phyloP scores from a whole-genome alignment of 106 monocot genomes.

The Xerophyta viscosa region DNA sequence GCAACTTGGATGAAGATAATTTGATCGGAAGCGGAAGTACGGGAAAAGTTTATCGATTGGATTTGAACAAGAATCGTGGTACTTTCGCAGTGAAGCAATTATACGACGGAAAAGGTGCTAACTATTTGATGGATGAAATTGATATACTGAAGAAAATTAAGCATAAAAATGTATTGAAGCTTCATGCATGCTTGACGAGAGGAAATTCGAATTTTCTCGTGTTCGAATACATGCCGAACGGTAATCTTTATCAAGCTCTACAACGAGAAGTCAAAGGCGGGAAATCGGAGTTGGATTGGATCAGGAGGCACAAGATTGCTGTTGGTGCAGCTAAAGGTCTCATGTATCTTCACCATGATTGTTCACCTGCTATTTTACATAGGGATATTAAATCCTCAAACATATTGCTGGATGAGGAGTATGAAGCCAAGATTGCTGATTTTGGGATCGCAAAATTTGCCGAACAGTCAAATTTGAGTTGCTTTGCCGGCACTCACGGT shows the following conservation, averaged over 20 bases:
- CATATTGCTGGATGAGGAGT: constrained; percentile 69
- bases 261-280: constrained; percentile 25
- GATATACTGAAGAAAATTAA: constrained; percentile 58
- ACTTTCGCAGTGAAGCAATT: constrained; percentile 69
- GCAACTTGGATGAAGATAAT: constrained; percentile 47
- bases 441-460: constrained; percentile 69
- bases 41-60: constrained; percentile 57
- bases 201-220: constrained; percentile 47
- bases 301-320: constrained; percentile 57
- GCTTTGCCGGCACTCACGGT: constrained; percentile 80
- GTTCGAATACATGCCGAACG: constrained; percentile 71
- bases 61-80: constrained; percentile 35
- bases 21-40: constrained; percentile 66
- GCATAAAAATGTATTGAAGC: constrained; percentile 74
- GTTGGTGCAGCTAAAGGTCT: constrained; percentile 72
- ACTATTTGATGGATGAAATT: constrained; percentile 40
- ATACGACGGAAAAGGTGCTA: constrained; percentile 30
- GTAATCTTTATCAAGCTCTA: constrained; percentile 62
- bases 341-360: constrained; percentile 89
- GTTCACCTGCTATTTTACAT: constrained; percentile 64
- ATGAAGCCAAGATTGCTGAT: constrained; percentile 78
- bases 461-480: constrained; percentile 26
- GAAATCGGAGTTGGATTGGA: constrained; percentile 48
- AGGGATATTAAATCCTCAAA: constrained; percentile 77
- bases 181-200: constrained; percentile 49